phyloP scores from a whole-genome alignment of 2,329 filamentous ascomycete species.

The Xylariomycetidae sp. region DNA sequence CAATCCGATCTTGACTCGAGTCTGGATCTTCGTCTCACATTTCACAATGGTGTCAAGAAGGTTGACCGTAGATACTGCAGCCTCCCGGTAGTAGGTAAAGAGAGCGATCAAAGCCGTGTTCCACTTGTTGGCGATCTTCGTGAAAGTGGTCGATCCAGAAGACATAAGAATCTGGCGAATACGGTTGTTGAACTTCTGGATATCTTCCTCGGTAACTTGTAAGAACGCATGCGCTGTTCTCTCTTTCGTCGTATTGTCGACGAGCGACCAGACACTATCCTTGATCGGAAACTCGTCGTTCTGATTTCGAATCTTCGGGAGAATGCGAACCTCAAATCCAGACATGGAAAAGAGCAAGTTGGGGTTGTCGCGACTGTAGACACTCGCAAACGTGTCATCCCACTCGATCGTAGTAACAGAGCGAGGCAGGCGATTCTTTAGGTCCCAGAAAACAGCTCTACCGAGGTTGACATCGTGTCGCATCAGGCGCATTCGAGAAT shows the following conservation, averaged over 20 bases:
- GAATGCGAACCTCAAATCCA: conserved; percentile 92
- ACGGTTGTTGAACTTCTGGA: conserved; percentile 98
- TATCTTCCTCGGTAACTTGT: conserved; percentile 95
- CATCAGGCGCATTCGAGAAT: conserved; percentile 97
- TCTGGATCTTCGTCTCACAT: conserved; percentile 99
- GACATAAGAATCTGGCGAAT: conserved; percentile 99
- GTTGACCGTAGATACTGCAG: conserved; percentile 90
- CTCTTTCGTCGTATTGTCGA: conserved; percentile 95
- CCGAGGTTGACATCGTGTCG: conserved; percentile 97
- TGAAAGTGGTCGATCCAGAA: conserved; percentile 97
- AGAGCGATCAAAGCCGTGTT: conserved; percentile 95
- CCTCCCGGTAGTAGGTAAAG: conserved; percentile 98
- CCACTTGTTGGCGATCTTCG: conserved; percentile 99
- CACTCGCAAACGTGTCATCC: conserved; percentile 97
- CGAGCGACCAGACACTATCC: conserved; percentile 96
- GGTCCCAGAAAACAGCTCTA: conserved; percentile 95
- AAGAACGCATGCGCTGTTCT: conserved; percentile 95
- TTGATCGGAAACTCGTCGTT: conserved; percentile 97
- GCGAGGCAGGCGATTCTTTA: conserved; percentile 92
- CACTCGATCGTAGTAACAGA: conserved; percentile 97
- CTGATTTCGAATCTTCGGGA: conserved; percentile 90
- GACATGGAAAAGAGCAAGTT: conserved; percentile 97
- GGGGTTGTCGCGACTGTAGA: conserved; percentile 96
- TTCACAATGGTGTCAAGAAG: conserved; percentile 97
- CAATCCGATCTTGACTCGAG: conserved; percentile 93